phyloP scores from a whole-genome alignment of 176 grass and related monocot genomes.

The Phoenix roebelenii region DNA sequence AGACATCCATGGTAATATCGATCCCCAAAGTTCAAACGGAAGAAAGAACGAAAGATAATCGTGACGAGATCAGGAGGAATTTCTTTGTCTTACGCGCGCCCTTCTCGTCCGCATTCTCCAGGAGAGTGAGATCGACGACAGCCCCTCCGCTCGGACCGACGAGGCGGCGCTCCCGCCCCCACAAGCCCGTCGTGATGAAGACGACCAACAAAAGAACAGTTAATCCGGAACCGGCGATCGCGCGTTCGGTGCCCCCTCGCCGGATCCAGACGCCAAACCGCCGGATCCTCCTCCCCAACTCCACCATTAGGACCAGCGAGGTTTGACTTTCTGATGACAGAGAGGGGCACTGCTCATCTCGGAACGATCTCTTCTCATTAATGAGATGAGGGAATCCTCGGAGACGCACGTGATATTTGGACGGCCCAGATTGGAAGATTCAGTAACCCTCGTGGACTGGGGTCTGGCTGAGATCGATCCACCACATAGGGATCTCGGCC shows the following conservation, averaged over 20 bases:
- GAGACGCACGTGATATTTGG: too few species aligned
- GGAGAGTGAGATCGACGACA: conserved; percentile 61
- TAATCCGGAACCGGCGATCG: conserved; percentile 8
- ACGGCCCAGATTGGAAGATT: too few species aligned
- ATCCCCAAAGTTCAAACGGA: too few species aligned
- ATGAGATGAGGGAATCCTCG: too few species aligned
- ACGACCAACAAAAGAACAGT: conserved; percentile 26
- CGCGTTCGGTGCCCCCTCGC: conserved; percentile 35
- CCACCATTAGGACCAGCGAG: too few species aligned
- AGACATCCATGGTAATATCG: too few species aligned
- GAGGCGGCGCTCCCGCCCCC: conserved; percentile 30
- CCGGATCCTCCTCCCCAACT: conserved; percentile 5
- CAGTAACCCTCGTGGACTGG: too few species aligned
- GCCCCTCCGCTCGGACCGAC: conserved; percentile 1
- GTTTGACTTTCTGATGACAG: too few species aligned
- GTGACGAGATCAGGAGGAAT: background rate
- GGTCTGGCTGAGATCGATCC: too few species aligned
- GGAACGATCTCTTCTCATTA: too few species aligned
- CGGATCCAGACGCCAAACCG: conserved; percentile 48
- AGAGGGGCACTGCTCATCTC: too few species aligned
- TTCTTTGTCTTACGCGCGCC: conserved; percentile 41
- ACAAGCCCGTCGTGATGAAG: background rate
- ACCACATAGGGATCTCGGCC: too few species aligned
- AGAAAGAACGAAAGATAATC: background rate
- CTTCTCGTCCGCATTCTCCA: conserved; percentile 47